Base-by-base conservation (phyloP, 2,329 filamentous ascomycete species). In the Blastomyces emzantsi region DNA sequence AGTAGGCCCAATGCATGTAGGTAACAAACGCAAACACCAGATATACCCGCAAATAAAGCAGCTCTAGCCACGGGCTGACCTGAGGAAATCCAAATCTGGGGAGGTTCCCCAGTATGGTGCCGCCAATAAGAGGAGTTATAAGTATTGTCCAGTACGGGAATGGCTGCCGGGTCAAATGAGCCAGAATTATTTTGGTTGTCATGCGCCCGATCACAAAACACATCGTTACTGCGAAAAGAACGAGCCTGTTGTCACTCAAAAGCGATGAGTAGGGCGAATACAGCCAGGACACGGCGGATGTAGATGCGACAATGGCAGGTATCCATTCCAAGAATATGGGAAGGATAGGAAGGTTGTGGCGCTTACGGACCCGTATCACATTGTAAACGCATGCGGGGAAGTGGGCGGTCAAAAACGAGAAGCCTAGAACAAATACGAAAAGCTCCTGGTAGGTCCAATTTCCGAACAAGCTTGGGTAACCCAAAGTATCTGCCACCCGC, bases 161-260 rank as follows among this genome's bases (percentile, higher is more conserved):
- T 3, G 93, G 90, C 75, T 97, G 94, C 67, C 86, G 86, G 1
- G 94, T 94, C 61, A 99, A 82, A 76, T 99, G 94, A 2, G 94
- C 93, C 22, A 99, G 86, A 73, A 99, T 99, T 77, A 97, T 97
- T 81, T 97, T 99, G 49, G 94, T 99, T 0, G 94, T 97, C 88
- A 99, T 92, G 69, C 94, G 89, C 45, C 94, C 94, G 75, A 99
- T 97, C 64, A 97, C 94, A 71, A 97, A 92, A n/a, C 90, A 90
- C 82, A 97, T 89, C 65, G 90, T 96, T 65, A 96, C 78, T 79
- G 92, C 97, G 76, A 96, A 96, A 57, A 97, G 84, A 13, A 95
- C 87, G 1, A 99, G 84, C 72, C 94, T 90, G 78, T 97, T 97
- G 65, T 96, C 87, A 45, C 79, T 78, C 73, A 95, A 83, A 47